Evolutionary conservation across 2,329 filamentous ascomycete genomes (phyloP), one percentile per base, ranked within the genome.

Genomic region (Fusarium aywerte): DNA sequence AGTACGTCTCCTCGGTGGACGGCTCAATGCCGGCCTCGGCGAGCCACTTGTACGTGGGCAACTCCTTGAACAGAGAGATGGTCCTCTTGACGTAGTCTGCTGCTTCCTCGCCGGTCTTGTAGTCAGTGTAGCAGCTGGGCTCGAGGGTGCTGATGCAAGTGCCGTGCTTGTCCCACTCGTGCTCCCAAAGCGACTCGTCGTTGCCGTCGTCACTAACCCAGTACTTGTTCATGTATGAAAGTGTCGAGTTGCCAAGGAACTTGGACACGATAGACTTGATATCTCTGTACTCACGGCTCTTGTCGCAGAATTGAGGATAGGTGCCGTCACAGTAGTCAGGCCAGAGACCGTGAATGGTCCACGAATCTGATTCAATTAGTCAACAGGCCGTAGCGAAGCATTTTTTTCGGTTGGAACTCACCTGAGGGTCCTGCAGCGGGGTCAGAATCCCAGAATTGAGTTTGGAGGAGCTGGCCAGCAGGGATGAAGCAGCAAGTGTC

Each of bases 91-190:
- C 91, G 78, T 87, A 93, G 73, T 91, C 89, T 6, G 87, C 84
- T 1, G 89, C 88, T 72, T 92, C 91, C 62, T 90, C 82, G 12
- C 86, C 86, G 0, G 85, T 78, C 52, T 83, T 76, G 75, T 92
- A 90, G 68, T 81, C 74, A 4, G 79, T 77, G 79, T 92, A 94
- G 81, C 91, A 94, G 18, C 78, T 77, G 0, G 90, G 85, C 43
- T 90, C 82, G 3, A 93, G 82, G 0, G 91, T 93, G 71, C 83
- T 88, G 67, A 93, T 87, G 77, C 90, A 93, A n/a, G 83, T 85
- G 55, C 91, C 91, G 75, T 93, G 91, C 76, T 92, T 93, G 67
- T 82, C 81, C 87, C 88, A 93, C 77, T 93, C 90, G 76, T 93
- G 90, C 75, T 90, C 81, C 90, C 90, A 93, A 63, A 93, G 85